A percentile compares a stretch with the other conserved stretches of the same genome.
Conservation (phyloP, 306 rosid genomes). For the Sechiopsis laciniata region DNA sequence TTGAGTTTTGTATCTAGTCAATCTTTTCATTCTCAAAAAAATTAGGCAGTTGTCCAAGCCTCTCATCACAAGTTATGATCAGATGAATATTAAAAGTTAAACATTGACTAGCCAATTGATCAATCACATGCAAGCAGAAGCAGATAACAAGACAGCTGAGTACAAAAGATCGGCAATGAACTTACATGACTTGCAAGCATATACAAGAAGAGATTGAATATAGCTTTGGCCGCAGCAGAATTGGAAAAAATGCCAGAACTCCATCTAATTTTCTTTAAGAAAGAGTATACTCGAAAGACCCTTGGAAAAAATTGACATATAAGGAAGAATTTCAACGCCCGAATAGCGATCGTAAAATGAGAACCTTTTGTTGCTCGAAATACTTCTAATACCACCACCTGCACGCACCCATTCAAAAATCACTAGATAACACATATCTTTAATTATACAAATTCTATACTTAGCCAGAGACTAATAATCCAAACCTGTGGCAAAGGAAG, state of each 20-base stretch:
- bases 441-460: background rate
- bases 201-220: constrained; percentile 22
- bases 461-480: background rate
- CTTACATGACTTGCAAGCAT: constrained; percentile 27
- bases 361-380: constrained; percentile 8
- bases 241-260: constrained; percentile 15
- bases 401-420: background rate
- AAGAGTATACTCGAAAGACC: constrained; percentile 23
- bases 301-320: constrained; percentile 28
- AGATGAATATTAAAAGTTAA: no score
- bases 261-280: constrained; percentile 16
- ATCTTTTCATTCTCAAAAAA: no score
- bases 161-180: background rate
- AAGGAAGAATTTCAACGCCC: constrained; percentile 17
- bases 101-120: background rate
- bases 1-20: no score
- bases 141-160: background rate
- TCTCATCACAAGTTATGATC: no score
- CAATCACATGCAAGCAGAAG: background rate
- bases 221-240: constrained; percentile 22
- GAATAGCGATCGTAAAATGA: background rate
- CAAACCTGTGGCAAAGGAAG: constrained; percentile 25
- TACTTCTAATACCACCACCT: constrained; percentile 22
- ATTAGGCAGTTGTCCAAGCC: no score
- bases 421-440: background rate